Evolutionary conservation across 805 yeast species (phyloP).

Genomic region (Danielozyma ontarioensis): DNA sequence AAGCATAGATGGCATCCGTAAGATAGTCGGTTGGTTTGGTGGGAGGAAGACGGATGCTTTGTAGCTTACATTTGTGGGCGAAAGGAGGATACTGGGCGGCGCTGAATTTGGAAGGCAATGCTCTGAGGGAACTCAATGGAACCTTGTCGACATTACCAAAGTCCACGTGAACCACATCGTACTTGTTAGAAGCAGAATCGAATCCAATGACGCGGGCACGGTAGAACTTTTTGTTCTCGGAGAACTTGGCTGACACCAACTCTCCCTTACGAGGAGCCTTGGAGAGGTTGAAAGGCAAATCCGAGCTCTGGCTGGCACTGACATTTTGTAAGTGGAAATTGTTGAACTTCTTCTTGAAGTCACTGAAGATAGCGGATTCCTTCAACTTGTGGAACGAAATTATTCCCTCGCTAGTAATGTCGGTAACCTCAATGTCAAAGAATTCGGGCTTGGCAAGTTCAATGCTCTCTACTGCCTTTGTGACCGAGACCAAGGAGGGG

Average conservation of each 20-base stretch:
- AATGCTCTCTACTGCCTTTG: neutral
- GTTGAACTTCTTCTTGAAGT: constrained; percentile 45
- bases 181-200: constrained; percentile 40
- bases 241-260: constrained; percentile 48
- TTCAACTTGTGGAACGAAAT: constrained; percentile 44
- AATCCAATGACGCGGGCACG: constrained; percentile 50
- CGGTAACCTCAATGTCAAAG: constrained; percentile 51
- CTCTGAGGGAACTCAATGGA: constrained; percentile 39
- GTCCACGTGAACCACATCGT: constrained; percentile 55
- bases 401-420: constrained; percentile 37
- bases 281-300: constrained; percentile 33
- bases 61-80: constrained; percentile 50
- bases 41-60: constrained; percentile 56
- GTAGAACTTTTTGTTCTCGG: constrained; percentile 50
- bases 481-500: constrained; percentile 23
- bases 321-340: constrained; percentile 36
- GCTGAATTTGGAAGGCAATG: constrained; percentile 48
- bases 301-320: constrained; percentile 33
- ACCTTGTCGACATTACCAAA: constrained; percentile 53
- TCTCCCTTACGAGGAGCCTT: constrained; percentile 52
- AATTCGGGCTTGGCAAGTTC: constrained; percentile 33
- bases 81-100: constrained; percentile 41
- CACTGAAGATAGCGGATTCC: constrained; percentile 28
- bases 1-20: constrained; percentile 46
- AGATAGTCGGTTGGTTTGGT: constrained; percentile 48